Conservation (phyloP, 2,329 filamentous ascomycete species). For the Metarhizium brunneum region DNA sequence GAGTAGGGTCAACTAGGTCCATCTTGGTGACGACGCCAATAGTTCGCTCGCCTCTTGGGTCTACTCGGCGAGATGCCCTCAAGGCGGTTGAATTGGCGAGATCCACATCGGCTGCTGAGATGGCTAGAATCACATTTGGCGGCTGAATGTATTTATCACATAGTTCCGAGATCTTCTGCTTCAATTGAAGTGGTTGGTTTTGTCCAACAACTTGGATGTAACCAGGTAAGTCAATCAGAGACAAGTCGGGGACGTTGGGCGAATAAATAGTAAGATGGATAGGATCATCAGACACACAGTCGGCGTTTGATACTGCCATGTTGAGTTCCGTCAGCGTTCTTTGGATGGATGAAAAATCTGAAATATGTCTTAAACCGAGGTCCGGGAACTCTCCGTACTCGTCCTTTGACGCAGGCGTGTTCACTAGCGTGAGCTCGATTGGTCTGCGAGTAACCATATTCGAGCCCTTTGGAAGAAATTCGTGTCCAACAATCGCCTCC, state of each 20-base stretch:
- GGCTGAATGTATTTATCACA: conserved; percentile 98
- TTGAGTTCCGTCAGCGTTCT: conserved; percentile 92
- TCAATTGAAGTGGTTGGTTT: conserved; percentile 83
- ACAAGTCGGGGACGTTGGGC: conserved; percentile 88
- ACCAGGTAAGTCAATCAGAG: conserved; percentile 89
- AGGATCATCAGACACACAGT: conserved; percentile 93
- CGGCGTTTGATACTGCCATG: conserved; percentile 76
- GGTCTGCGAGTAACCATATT: conserved; percentile 97
- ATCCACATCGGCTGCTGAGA: conserved; percentile 96
- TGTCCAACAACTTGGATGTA: conserved; percentile 94
- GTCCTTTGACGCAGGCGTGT: conserved; percentile 75
- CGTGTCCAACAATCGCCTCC: conserved; percentile 94
- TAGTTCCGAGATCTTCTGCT: conserved; percentile 90
- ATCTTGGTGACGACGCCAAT: conserved; percentile 99
- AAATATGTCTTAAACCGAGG: conserved; percentile 78
- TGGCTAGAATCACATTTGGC: conserved; percentile 92
- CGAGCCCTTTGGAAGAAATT: conserved; percentile 93
- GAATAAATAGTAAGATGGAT: conserved; percentile 96
- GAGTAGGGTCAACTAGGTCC: conserved; percentile 82
- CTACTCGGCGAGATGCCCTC: conserved; percentile 80
- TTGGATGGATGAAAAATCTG: conserved; percentile 87
- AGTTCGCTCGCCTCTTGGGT: conserved; percentile 87
- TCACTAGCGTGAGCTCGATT: conserved; percentile 92
- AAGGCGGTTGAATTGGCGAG: conserved; percentile 92
- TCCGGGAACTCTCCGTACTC: conserved; percentile 97